Conservation (phyloP, 805 yeast species). For the Kodamaea leandrae region DNA sequence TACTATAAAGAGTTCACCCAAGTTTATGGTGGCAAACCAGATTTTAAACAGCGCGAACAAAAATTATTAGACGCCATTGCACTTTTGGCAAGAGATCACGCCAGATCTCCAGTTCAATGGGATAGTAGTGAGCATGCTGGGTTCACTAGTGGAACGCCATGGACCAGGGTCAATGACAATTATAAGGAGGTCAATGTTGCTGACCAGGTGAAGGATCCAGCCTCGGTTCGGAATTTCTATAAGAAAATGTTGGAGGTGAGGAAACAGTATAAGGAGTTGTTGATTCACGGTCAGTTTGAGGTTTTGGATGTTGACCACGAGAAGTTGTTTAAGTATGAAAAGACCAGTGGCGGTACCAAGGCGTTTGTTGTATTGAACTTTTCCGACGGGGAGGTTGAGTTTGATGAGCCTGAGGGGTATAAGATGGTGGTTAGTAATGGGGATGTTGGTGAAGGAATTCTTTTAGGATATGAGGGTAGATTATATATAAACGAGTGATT, state of each 20-base stretch:
- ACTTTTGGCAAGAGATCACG: slow-evolving; percentile 49
- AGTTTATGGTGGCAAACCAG: slow-evolving; percentile 23
- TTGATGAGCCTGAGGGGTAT: no score
- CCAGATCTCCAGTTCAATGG: slow-evolving; percentile 61
- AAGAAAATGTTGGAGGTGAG: slow-evolving; percentile 41
- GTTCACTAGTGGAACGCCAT: slow-evolving; percentile 47
- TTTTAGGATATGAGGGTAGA: no score
- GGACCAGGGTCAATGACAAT: slow-evolving; percentile 53
- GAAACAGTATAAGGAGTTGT: slow-evolving; percentile 43
- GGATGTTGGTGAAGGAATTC: no score
- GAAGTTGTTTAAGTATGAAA: slow-evolving; percentile 41
- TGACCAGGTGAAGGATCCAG: slow-evolving; percentile 44
- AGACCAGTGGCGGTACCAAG: slow-evolving; percentile 24
- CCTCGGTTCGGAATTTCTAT: slow-evolving; percentile 48
- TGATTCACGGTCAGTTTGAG: slow-evolving; percentile 47
- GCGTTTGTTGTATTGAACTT: slow-evolving; percentile 45
- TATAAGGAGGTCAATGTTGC: slow-evolving; percentile 49
- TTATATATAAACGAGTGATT: no score
- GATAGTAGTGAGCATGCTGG: slow-evolving; percentile 43
- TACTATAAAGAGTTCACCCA: slow-evolving; percentile 34
- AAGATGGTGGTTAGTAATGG: no score
- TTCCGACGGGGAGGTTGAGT: slow-evolving; percentile 28
- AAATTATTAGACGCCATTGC: slow-evolving; percentile 33
- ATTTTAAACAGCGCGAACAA: slow-evolving; percentile 19
- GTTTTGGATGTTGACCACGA: slow-evolving; percentile 43